Conservation (phyloP, 768 basidiomycete genomes). For the Mycena polygramma region DNA sequence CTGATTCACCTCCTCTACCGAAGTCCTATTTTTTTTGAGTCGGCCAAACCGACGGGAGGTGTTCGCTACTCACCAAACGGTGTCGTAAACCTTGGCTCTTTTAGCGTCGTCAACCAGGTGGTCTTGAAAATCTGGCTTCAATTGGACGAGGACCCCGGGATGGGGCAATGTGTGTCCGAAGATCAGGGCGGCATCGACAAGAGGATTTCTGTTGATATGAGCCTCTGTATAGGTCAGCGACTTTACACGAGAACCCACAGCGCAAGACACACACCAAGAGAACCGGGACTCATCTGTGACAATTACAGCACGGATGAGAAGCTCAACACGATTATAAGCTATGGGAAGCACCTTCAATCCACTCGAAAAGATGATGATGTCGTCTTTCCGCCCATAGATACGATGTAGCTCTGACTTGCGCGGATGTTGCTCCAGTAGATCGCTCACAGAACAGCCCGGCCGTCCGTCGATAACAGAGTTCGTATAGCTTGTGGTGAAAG, state of each 20-base stretch:
- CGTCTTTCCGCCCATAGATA: slow-evolving; percentile 28
- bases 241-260: no score
- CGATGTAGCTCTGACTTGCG: slow-evolving; percentile 22
- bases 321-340: no score
- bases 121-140: slow-evolving; percentile 10
- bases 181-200: slow-evolving; percentile 16
- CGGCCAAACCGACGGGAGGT: background rate
- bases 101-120: slow-evolving; percentile 2
- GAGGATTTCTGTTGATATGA: slow-evolving; percentile 13
- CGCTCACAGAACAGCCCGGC: slow-evolving; percentile 15
- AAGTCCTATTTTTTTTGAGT: slow-evolving; percentile 7
- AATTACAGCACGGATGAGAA: no score
- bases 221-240: slow-evolving; percentile 6
- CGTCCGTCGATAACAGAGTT: slow-evolving; percentile 17
- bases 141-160: slow-evolving; percentile 24
- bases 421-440: slow-evolving; percentile 31
- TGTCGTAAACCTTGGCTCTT: background rate
- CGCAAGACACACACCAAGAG: slow-evolving; percentile 10
- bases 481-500: background rate
- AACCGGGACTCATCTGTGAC: slow-evolving; percentile 23
- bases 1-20: slow-evolving; percentile 17
- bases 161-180: slow-evolving; percentile 8
- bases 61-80: slow-evolving; percentile 2
- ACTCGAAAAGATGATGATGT: slow-evolving; percentile 6
- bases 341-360: slow-evolving; percentile 18